Base-by-base conservation (phyloP, 768 basidiomycete species). In the Termitomyces sp. region DNA sequence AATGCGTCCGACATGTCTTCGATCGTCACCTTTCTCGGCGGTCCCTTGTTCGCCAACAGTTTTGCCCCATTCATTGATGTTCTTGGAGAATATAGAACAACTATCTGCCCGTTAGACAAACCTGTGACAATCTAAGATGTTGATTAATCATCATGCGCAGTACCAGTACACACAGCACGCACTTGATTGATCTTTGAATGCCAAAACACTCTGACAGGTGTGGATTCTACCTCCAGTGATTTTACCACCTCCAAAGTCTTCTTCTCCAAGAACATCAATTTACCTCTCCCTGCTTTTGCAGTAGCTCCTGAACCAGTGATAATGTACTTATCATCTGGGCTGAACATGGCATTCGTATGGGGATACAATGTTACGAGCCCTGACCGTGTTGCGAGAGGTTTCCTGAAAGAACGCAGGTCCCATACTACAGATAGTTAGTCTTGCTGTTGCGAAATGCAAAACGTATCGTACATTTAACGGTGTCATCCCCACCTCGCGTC, bases 111-210 rank as follows among this genome's bases (percentile, higher is more conserved):
- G 60, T 86, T 91, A 16, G 97, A 89, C 47, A 94, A 79, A 3
- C 94, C 91, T 40, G 90, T 80, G 58, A 98, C 77, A 66, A 99
- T 91, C 90, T 98, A 66, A 55, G 24, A 49, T 13, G 20, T n/a
- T 20, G 43, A 54, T 60, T 24, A 57, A 28, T 54, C 30, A 62
- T 43, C 43, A 28, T 26, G 16, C 14, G 38, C 57, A 40, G 16
- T 16, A 46, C 38, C 59, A 40, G 62, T 52, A 32, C 38, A 64
- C 44, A 62, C 13, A 10, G 53, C 49, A 68, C 86, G 64, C 61
- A 90, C 92, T 81, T 97, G 93, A 76, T 99, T 99, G 78, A 99
- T 98, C 72, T 91, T 92, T 6, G 92, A 84, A 75, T 98, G 97
- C 97, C 97, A 99, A 28, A 81, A 73, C 2, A 98, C 91, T 67